A percentile compares a stretch with the other conserved stretches of the same genome.
phyloP scores from a whole-genome alignment of 2,329 filamentous ascomycete genomes.

The Phyllosticta citriasiana region DNA sequence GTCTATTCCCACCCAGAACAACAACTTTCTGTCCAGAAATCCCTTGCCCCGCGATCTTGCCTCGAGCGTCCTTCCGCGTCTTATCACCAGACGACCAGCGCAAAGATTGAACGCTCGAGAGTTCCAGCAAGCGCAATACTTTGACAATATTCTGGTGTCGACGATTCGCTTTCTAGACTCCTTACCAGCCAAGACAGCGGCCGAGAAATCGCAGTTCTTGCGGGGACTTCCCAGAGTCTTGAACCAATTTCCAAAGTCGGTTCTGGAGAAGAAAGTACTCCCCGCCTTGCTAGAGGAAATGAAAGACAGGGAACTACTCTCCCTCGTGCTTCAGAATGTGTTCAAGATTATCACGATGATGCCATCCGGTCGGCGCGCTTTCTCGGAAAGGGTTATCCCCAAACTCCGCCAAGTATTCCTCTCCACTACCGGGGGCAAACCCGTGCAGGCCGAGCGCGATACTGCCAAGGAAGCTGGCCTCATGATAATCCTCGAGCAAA shows the following conservation, averaged over 20 bases:
- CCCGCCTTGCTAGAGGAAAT: slow-evolving; percentile 84
- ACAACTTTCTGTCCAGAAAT: slow-evolving; percentile 75
- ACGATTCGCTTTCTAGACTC: slow-evolving; percentile 91
- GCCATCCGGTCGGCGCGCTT: slow-evolving; percentile 65
- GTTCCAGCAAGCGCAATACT: slow-evolving; percentile 92
- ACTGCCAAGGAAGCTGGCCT: slow-evolving; percentile 77
- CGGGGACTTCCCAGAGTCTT: slow-evolving; percentile 78
- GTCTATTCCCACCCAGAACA: slow-evolving; percentile 64
- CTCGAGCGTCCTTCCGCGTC: slow-evolving; percentile 64
- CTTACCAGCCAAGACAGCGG: slow-evolving; percentile 81
- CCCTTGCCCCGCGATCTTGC: slow-evolving; percentile 71
- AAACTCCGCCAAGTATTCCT: slow-evolving; percentile 76
- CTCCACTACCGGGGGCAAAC: slow-evolving; percentile 35
- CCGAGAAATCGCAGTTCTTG: slow-evolving; percentile 87
- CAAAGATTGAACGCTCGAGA: slow-evolving; percentile 80
- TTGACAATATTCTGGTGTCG: slow-evolving; percentile 92
- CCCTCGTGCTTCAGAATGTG: slow-evolving; percentile 78
- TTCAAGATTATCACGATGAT: slow-evolving; percentile 80
- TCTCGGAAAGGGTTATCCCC: slow-evolving; percentile 80
- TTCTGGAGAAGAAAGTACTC: slow-evolving; percentile 89
- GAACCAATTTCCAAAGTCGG: slow-evolving; percentile 83
- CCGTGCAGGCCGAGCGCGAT: slow-evolving; percentile 58
- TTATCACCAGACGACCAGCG: slow-evolving; percentile 80
- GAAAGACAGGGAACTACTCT: slow-evolving; percentile 80
- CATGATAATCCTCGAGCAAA: slow-evolving; percentile 82